Base-by-base conservation (phyloP, 805 yeast species). In the Saccharomycopsis sp. region DNA sequence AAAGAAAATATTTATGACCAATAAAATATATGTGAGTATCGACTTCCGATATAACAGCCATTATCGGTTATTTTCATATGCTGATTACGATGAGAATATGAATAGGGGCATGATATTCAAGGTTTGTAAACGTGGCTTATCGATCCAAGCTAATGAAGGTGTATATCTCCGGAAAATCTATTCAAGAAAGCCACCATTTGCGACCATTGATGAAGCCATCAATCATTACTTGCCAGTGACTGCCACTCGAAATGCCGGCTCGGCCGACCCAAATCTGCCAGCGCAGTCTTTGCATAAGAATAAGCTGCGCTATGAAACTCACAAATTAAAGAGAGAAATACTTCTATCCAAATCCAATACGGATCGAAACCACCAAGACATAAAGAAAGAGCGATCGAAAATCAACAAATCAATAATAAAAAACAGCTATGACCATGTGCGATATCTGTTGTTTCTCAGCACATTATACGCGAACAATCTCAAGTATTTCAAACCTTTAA, bases 381-480 rank as follows among this genome's bases (percentile, higher is more conserved):
- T 57, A 3, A 57, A 49, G 52, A 25, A 49, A 17, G 38, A 53
- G 23, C 35, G 60, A 20, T 53, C 17, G 3, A 15, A 49, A 25
- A 25, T 53, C 41, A 17, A 9, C 22, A 53, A 53, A 54, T n/a
- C 54, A 3, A 2, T 8, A n/a, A 17, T 57, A n/a, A 14, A 47
- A 23, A 53, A 19, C 3, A 35, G 35, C 15, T 19, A 50, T 22
- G 56, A 53, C 41, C 29, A 44, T 22, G 44, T 20, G 25, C 34
- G 29, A 15, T 57, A 57, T 34, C 47, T 38, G 47, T 19, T 25
- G 22, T 57, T 57, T 29, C 14, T 57, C 15, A 22, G 25, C 50
- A 23, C 15, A 19, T 24, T 57, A 9, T 57, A 57, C 35, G 38
- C 35, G 19, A 51, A 51, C 35, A 38, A 52, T 42, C 42, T 51